phyloP scores from a whole-genome alignment of 2,329 filamentous ascomycete species.

The Trematosphaeria pertusa region DNA sequence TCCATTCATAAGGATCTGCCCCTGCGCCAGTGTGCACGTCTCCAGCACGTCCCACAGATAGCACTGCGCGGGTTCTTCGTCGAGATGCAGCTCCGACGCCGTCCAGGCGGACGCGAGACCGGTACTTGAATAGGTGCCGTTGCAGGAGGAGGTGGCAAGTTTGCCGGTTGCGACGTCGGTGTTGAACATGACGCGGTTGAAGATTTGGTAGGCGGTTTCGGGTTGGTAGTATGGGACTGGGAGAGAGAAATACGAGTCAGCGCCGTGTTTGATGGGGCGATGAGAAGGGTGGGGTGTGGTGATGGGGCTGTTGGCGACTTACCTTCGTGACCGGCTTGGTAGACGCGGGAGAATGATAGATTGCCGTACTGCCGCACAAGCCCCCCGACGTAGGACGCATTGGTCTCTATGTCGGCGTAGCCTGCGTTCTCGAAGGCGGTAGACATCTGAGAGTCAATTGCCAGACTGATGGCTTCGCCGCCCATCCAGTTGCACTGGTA shows the following conservation, averaged over 20 bases:
- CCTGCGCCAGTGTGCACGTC: constrained; percentile 18
- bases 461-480: constrained; percentile 70
- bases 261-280: no score
- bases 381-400: constrained; percentile 70
- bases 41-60: constrained; percentile 22
- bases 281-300: no score
- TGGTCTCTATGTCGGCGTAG: constrained; percentile 73
- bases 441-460: constrained; percentile 58
- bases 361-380: constrained; percentile 77
- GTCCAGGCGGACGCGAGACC: constrained; percentile 13
- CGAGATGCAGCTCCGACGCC: background rate
- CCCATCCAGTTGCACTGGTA: constrained; percentile 67
- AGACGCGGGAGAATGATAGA: constrained; percentile 55
- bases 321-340: constrained; percentile 57
- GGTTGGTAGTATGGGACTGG: constrained; percentile 48
- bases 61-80: constrained; percentile 8
- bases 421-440: constrained; percentile 67
- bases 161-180: constrained; percentile 59
- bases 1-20: constrained; percentile 9
- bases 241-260: no score
- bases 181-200: constrained; percentile 56
- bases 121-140: background rate
- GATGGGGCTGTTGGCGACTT: constrained; percentile 47
- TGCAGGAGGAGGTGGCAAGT: background rate
- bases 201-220: constrained; percentile 58